Conservation (phyloP, 352 stramenopile species). For the Aphanomyces astaci region DNA sequence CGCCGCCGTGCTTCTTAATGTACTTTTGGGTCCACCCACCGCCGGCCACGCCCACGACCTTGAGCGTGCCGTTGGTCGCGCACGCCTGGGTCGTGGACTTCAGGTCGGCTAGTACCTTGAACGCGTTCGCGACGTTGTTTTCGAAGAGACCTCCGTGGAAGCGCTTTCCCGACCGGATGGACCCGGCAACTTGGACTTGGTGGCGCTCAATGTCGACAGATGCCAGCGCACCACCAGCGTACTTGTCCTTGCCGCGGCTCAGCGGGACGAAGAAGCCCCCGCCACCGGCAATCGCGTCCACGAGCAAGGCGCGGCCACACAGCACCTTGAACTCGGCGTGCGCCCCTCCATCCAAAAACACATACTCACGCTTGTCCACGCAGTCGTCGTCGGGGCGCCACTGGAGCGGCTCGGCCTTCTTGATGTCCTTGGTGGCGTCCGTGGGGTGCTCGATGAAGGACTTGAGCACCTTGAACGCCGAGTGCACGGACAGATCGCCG, state of each 20-base stretch:
- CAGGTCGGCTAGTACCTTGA: slow-evolving; percentile 8
- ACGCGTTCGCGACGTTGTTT: background rate
- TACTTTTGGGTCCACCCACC: slow-evolving; percentile 19
- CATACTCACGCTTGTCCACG: background rate
- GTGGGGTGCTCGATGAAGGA: slow-evolving; percentile 5
- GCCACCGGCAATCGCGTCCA: slow-evolving; percentile 15
- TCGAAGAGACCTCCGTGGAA: background rate
- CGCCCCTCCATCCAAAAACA: slow-evolving; percentile 10
- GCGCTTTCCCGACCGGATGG: background rate
- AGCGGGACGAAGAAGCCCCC: slow-evolving; percentile 13
- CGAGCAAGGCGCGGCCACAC: background rate
- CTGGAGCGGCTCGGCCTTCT: slow-evolving; percentile 1
- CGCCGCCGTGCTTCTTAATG: background rate
- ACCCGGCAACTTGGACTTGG: slow-evolving; percentile 4
- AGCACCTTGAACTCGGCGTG: slow-evolving; percentile 15
- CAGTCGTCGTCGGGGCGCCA: slow-evolving; percentile 12
- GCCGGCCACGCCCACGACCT: background rate
- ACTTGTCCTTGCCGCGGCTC: slow-evolving; percentile 7
- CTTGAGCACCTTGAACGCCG: slow-evolving; percentile 13
- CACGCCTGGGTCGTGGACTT: slow-evolving; percentile 1
- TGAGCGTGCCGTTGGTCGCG: background rate
- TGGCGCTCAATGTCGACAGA: background rate
- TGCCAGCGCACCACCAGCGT: slow-evolving; percentile 6
- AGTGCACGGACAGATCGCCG: slow-evolving; percentile 15
- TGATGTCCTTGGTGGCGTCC: background rate